These are phyloP conservation scores for Amphicarpaea edgeworthii DNA, from an alignment of 306 rosid species.

Conservation along the genomic window DNA sequence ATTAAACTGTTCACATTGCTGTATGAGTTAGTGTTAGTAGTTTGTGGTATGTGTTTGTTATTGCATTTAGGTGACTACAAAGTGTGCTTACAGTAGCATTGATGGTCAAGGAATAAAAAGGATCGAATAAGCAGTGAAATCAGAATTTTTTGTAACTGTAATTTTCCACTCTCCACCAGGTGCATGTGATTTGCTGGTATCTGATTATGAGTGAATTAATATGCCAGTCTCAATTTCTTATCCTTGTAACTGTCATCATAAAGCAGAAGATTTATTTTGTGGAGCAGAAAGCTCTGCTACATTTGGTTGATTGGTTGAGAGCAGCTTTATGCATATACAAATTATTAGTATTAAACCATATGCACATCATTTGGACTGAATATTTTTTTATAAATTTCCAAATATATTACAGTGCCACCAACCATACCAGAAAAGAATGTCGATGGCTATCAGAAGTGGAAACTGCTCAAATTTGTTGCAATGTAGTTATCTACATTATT, in stretches of 20 bases:
- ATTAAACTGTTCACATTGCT: background rate
- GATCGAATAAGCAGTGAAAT: background rate
- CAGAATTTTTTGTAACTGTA: background rate
- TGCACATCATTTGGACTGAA: background rate
- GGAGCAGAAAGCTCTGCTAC: background rate
- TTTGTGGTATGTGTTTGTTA: no score
- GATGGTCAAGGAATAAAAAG: background rate
- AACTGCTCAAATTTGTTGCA: conserved; percentile 8
- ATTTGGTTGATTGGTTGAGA: conserved; percentile 29
- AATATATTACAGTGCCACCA: background rate
- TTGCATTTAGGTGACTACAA: background rate
- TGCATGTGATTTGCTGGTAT: conserved; percentile 1
- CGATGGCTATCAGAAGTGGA: background rate
- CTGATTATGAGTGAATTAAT: background rate
- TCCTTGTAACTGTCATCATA: background rate
- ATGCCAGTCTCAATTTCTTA: background rate
- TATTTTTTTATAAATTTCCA: no score
- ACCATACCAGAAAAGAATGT: background rate
- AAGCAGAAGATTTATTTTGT: no score
- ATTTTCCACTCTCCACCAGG: background rate
- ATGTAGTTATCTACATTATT: conserved; percentile 4
- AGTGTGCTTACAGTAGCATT: background rate
- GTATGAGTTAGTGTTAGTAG: no score
- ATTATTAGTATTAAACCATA: conserved; percentile 1
- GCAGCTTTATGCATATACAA: background rate